Conservation (phyloP, 2,329 filamentous ascomycete genomes). For the Pseudocercospora eumusae region DNA sequence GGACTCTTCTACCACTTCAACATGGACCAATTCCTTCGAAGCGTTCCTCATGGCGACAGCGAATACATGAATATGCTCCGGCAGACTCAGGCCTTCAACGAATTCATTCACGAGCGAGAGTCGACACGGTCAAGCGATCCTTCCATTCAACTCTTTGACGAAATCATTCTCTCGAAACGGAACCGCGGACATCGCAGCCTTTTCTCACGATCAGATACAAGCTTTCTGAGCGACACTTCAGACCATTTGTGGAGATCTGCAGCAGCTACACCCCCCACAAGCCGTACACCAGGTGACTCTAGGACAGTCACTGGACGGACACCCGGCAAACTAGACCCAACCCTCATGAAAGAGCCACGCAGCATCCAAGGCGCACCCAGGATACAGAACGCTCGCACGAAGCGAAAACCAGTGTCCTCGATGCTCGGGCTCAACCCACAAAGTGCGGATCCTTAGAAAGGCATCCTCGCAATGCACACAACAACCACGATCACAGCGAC, state of each 20-base stretch:
- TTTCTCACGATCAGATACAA: slow-evolving; percentile 61
- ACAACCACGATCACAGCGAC: slow-evolving; percentile 6
- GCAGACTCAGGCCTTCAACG: slow-evolving; percentile 63
- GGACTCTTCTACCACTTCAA: slow-evolving; percentile 66
- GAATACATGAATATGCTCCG: slow-evolving; percentile 65
- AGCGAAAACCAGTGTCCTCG: slow-evolving; percentile 52
- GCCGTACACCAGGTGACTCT: slow-evolving; percentile 60
- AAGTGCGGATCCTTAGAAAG: slow-evolving; percentile 29
- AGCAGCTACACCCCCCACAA: slow-evolving; percentile 57
- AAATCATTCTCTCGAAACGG: slow-evolving; percentile 78
- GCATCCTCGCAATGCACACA: slow-evolving; percentile 9
- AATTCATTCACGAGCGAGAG: slow-evolving; percentile 83
- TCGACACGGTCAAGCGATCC: slow-evolving; percentile 60
- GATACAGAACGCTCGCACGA: slow-evolving; percentile 53
- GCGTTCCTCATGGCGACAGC: slow-evolving; percentile 63
- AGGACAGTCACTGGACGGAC: slow-evolving; percentile 61
- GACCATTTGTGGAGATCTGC: slow-evolving; percentile 79
- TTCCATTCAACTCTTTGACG: slow-evolving; percentile 74
- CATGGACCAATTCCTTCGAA: slow-evolving; percentile 66
- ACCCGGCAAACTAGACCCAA: slow-evolving; percentile 80
- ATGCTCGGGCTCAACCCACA: slow-evolving; percentile 39
- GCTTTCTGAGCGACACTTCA: slow-evolving; percentile 69
- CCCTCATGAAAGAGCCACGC: slow-evolving; percentile 87
- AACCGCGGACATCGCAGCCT: slow-evolving; percentile 67
- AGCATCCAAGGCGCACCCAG: slow-evolving; percentile 84